Base-by-base conservation (phyloP, 176 grass and related monocot species). In the Chloris gayana region DNA sequence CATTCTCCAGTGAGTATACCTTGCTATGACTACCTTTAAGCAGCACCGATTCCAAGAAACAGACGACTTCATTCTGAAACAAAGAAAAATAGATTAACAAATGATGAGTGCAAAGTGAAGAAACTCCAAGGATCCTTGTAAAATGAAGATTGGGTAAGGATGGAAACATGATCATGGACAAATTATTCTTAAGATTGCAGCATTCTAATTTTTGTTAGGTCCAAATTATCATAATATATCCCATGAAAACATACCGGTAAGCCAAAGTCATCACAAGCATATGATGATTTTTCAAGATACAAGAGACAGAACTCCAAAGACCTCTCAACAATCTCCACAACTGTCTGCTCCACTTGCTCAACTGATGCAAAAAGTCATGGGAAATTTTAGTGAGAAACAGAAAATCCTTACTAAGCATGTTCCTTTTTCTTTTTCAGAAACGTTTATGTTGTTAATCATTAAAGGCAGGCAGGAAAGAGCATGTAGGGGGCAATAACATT, bases 271-370 rank as follows among this genome's bases (percentile, higher is more conserved):
- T 95, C 88, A 65, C 86, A 85, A 38, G 78, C 85, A 66, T 81
- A 91, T 31, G 86, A 82, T 83, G 95, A 98, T 86, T 87, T 91
- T 85, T 98, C 95, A 5, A 98, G 81, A 87, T 80, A 81, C 22
- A 84, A 64, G 72, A 98, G 81, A 82, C 83, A 88, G 46, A 98
- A 89, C 62, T 93, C 92, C 90, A 95, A 69, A n/a, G 92, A 84
- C 81, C 85, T 94, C 67, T 90, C 95, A 14, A 91, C 74, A 79
- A 92, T 89, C 79, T 91, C 86, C 75, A 87, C 80, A 49, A 89
- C 78, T 14, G 72, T 86, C 47, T 67, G 69, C 24, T 94, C 90
- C 33, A 89, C 83, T 71, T 92, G 92, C 75, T 98, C 92, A 71
- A 89, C 92, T 95, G 86, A 86, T 73, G 73, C 22, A 69, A 85